phyloP scores from a whole-genome alignment of 139 green algal genomes.

The Parachlorella kessleri region DNA sequence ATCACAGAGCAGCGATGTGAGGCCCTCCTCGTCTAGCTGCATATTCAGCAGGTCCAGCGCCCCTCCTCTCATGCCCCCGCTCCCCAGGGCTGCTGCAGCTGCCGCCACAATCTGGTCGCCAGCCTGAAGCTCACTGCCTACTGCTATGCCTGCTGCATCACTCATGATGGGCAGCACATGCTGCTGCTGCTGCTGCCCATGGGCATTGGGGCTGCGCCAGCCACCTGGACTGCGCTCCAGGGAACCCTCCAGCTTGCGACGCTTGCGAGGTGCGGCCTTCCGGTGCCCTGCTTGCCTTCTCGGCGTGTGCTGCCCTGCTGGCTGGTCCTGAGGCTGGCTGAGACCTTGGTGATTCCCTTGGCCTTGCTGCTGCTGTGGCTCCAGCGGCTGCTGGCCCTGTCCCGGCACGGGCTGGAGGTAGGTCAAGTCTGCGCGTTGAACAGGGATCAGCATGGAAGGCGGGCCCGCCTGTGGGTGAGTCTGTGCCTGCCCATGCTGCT shows the following conservation, averaged over 20 bases:
- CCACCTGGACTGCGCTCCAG: too few species aligned
- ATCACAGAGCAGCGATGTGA: neutral
- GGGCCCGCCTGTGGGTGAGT: too few species aligned
- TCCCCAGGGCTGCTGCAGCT: neutral
- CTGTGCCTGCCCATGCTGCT: too few species aligned
- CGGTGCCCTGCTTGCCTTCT: neutral
- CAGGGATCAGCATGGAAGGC: too few species aligned
- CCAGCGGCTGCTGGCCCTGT: neutral
- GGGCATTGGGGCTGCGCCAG: too few species aligned
- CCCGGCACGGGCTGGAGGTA: neutral
- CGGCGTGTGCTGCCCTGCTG: neutral
- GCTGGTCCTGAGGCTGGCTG: too few species aligned
- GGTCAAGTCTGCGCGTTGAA: neutral
- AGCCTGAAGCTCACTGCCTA: too few species aligned
- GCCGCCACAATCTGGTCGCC: too few species aligned
- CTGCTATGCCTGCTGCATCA: too few species aligned
- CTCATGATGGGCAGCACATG: neutral
- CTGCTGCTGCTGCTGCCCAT: neutral
- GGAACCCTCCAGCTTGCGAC: neutral
- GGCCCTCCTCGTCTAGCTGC: neutral
- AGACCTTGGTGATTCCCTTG: too few species aligned
- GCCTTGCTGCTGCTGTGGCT: too few species aligned
- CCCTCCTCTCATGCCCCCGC: neutral
- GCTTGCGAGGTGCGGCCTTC: neutral
- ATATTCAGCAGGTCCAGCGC: neutral